phyloP scores from a whole-genome alignment of 2,329 filamentous ascomycete species.

The Alternaria sp. region DNA sequence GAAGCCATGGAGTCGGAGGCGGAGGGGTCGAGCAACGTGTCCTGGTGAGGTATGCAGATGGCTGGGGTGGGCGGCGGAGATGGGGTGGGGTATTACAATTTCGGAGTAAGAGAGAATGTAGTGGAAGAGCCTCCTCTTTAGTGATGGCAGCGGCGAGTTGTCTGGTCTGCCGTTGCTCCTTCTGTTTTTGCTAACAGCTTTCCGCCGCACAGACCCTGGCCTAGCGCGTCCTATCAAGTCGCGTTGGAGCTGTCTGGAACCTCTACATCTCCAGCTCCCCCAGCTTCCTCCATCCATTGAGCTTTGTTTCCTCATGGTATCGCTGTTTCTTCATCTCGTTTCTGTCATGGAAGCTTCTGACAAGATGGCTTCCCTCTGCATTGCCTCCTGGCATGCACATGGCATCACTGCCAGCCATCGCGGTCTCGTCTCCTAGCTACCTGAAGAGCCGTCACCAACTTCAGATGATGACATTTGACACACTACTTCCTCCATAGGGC shows the following conservation, averaged over 20 bases:
- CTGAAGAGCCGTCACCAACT: not conserved
- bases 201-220: constrained; percentile 14
- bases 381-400: not conserved
- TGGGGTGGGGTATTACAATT: constrained; percentile 11
- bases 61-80: constrained; percentile 11
- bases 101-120: constrained; percentile 14
- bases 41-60: constrained; percentile 22
- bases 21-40: constrained; percentile 29
- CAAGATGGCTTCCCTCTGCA: too few species aligned
- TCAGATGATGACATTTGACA: not conserved
- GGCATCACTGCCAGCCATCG: not conserved
- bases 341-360: not conserved
- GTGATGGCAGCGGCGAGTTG: constrained; percentile 36
- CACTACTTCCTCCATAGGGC: not conserved
- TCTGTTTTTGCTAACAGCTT: constrained; percentile 42
- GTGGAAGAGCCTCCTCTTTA: constrained; percentile 31
- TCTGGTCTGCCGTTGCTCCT: constrained; percentile 26
- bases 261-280: constrained; percentile 1
- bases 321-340: not conserved
- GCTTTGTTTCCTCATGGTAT: not conserved
- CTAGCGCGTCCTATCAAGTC: constrained; percentile 32
- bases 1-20: constrained; percentile 44
- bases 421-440: not conserved
- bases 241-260: constrained; percentile 19
- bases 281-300: not conserved